phyloP scores from a whole-genome alignment of 2,329 filamentous ascomycete genomes.

The Penicillium sclerotigenum region DNA sequence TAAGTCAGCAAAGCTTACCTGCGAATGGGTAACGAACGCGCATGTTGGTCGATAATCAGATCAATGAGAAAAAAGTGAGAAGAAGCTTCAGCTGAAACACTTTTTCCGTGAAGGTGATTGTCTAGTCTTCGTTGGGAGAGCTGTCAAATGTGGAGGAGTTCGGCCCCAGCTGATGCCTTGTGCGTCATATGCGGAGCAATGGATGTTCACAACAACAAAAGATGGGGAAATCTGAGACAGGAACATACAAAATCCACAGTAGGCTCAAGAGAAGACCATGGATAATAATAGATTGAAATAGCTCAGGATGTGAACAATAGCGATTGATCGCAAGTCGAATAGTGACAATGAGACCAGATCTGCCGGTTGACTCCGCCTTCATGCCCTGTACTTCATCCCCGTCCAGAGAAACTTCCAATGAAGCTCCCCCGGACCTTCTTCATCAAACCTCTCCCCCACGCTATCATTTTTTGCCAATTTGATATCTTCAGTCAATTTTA shows the following conservation, averaged over 20 bases:
- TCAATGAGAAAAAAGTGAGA: not conserved
- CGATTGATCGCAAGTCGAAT: conserved; percentile 1
- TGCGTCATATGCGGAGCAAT: conserved; percentile 31
- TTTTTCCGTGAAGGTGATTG: not conserved
- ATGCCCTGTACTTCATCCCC: conserved; percentile 39
- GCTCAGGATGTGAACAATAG: not conserved
- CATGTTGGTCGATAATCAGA: conserved; percentile 51
- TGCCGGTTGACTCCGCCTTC: conserved; percentile 33
- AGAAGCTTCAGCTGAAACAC: not conserved
- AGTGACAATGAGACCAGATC: conserved; percentile 29
- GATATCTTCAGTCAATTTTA: conserved; percentile 28
- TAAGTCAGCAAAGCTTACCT: conserved; percentile 55
- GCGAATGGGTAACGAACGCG: conserved; percentile 86
- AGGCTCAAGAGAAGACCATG: not conserved
- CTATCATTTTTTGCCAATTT: conserved; percentile 35
- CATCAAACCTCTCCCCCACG: conserved; percentile 36
- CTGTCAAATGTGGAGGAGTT: conserved; percentile 19
- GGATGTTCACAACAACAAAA: conserved; percentile 3
- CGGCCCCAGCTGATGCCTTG: conserved; percentile 19
- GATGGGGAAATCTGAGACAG: not conserved
- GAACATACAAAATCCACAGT: not conserved
- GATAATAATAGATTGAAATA: not conserved
- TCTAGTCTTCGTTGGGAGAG: not conserved
- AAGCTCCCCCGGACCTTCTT: conserved; percentile 33
- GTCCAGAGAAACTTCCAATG: conserved; percentile 41